phyloP scores from a whole-genome alignment of 495 filamentous ascomycete genomes.

The Glonium stellatum region DNA sequence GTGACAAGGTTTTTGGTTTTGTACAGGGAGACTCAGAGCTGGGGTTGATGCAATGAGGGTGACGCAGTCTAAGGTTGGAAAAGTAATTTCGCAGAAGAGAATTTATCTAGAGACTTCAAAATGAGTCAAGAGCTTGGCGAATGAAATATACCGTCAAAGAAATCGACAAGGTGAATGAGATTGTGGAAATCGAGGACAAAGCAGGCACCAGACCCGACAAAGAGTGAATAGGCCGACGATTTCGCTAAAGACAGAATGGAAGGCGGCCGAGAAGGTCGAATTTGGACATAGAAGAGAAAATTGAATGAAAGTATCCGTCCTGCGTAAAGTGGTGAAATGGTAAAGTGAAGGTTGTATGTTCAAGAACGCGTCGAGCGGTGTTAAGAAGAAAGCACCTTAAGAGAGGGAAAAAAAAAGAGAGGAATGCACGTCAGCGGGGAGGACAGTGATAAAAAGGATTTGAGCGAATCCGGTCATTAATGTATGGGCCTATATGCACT shows the following conservation, averaged over 20 bases:
- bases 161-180: not conserved
- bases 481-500: not conserved
- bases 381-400: not conserved
- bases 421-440: too few species aligned
- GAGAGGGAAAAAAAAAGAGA: not conserved
- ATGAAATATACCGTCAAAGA: not conserved
- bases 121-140: not conserved
- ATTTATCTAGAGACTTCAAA: not conserved
- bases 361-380: not conserved
- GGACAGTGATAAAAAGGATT: too few species aligned
- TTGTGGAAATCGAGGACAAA: not conserved
- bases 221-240: not conserved
- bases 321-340: not conserved
- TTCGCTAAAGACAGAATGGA: not conserved
- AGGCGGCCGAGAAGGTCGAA: not conserved
- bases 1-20: not conserved
- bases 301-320: conserved; percentile 2
- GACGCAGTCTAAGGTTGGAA: not conserved
- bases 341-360: not conserved
- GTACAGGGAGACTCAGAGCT: not conserved
- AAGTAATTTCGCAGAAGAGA: not conserved
- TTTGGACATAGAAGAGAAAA: not conserved
- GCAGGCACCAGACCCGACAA: not conserved
- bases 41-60: not conserved
- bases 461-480: not conserved